Conservation (phyloP, 768 basidiomycete genomes). For the Tremella fuciformis region DNA sequence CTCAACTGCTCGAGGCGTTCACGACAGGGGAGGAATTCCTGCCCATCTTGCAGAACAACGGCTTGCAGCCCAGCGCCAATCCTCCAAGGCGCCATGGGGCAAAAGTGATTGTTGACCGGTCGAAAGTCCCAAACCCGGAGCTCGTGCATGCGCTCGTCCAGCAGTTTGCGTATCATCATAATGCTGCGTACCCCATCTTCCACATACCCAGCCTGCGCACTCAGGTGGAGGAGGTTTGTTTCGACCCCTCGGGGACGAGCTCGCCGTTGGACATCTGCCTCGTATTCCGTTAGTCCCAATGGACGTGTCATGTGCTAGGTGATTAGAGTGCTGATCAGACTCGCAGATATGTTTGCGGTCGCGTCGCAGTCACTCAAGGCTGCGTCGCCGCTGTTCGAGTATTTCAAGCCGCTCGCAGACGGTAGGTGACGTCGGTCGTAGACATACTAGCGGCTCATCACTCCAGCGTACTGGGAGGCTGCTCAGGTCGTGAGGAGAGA, state of each 20-base stretch:
- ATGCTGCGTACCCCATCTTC: conserved; percentile 22
- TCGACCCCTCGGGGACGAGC: conserved; percentile 3
- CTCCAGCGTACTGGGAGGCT: background rate
- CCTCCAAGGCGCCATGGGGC: too few relatives aligned
- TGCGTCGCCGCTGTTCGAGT: background rate
- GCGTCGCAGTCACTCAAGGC: background rate
- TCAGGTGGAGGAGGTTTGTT: conserved; percentile 16
- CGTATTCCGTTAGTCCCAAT: conserved; percentile 12
- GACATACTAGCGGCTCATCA: background rate
- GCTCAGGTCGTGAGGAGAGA: background rate
- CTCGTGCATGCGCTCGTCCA: background rate
- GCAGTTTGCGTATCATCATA: conserved; percentile 2
- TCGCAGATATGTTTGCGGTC: conserved; percentile 13
- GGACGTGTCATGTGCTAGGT: too few relatives aligned
- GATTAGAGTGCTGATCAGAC: background rate
- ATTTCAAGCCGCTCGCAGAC: conserved; percentile 1
- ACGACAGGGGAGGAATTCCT: background rate
- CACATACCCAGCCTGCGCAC: conserved; percentile 16
- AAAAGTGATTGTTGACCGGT: too few relatives aligned
- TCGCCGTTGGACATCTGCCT: conserved; percentile 1
- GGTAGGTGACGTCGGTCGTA: background rate
- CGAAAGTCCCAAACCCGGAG: too few relatives aligned
- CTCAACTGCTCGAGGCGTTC: background rate
- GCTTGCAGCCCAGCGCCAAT: too few relatives aligned
- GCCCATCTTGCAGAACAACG: background rate